Conservation (phyloP, 2,329 filamentous ascomycete genomes). For the Berkeleyomyces basicola region DNA sequence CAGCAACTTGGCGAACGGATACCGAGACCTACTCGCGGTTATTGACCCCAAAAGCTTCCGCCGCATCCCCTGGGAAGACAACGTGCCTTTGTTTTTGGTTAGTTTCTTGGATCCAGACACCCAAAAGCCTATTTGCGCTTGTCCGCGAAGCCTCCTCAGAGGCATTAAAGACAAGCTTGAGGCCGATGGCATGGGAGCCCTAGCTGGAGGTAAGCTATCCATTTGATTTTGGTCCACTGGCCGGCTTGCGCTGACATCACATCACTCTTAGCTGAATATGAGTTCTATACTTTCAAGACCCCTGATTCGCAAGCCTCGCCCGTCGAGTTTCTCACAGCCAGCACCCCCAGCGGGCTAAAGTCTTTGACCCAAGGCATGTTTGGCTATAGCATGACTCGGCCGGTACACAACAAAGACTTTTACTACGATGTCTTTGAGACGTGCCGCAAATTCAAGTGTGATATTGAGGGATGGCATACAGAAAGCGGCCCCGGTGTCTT, state of each 20-base stretch:
- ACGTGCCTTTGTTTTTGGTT: slow-evolving; percentile 72
- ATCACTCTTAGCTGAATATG: slow-evolving; percentile 57
- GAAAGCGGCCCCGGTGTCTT: slow-evolving; percentile 89
- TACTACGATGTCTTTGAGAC: slow-evolving; percentile 77
- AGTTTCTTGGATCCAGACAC: slow-evolving; percentile 74
- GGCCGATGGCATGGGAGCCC: slow-evolving; percentile 55
- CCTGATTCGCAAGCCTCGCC: slow-evolving; percentile 49
- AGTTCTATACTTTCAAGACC: slow-evolving; percentile 80
- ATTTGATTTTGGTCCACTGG: not conserved
- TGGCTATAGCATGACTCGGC: slow-evolving; percentile 75
- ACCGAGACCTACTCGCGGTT: slow-evolving; percentile 68
- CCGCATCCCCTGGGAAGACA: slow-evolving; percentile 78
- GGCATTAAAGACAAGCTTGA: slow-evolving; percentile 50
- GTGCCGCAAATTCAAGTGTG: slow-evolving; percentile 59
- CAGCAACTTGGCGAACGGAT: slow-evolving; percentile 82
- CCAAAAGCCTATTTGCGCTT: slow-evolving; percentile 52
- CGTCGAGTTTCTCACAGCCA: slow-evolving; percentile 55
- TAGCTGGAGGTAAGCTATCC: slow-evolving; percentile 62
- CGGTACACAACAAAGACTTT: slow-evolving; percentile 81
- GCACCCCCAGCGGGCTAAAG: slow-evolving; percentile 57
- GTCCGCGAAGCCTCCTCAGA: slow-evolving; percentile 61
- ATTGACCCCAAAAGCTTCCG: slow-evolving; percentile 64
- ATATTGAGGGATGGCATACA: slow-evolving; percentile 90
- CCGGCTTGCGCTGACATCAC: not conserved
- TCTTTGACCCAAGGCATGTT: slow-evolving; percentile 88